Percentiles rank a stretch among this genome's conserved stretches.
phyloP scores from a whole-genome alignment of 1,139 yeast species.

The Taiozyma sp. region DNA sequence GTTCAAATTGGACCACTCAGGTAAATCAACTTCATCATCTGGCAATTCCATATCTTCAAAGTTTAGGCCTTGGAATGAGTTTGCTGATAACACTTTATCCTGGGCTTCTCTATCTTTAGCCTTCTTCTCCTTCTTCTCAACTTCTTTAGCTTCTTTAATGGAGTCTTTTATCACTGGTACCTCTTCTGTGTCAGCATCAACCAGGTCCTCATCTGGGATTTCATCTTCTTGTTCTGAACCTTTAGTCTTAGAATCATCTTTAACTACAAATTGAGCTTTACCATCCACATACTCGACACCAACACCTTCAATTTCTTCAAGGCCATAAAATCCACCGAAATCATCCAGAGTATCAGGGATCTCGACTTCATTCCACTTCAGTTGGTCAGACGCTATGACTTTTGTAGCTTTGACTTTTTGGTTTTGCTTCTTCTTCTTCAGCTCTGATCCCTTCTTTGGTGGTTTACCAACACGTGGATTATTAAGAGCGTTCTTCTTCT shows the following conservation, averaged over 20 bases:
- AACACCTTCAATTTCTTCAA: slow-evolving; percentile 93
- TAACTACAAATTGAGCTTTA: slow-evolving; percentile 53
- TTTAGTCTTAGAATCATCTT: slow-evolving; percentile 30
- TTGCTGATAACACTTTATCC: slow-evolving; percentile 1
- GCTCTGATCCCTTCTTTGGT: not conserved
- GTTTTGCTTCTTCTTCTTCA: slow-evolving; percentile 1
- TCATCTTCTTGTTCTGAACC: slow-evolving; percentile 10
- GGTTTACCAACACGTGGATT: not conserved
- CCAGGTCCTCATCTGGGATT: slow-evolving; percentile 4
- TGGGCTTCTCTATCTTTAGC: slow-evolving; percentile 12
- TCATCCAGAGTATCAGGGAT: slow-evolving; percentile 82
- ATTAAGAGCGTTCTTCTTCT: slow-evolving; percentile 3
- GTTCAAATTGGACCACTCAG: slow-evolving; percentile 49
- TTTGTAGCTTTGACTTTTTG: slow-evolving; percentile 18
- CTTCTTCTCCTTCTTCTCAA: slow-evolving; percentile 9
- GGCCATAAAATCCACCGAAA: slow-evolving; percentile 84
- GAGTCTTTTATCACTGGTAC: slow-evolving; percentile 14
- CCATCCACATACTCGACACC: slow-evolving; percentile 69
- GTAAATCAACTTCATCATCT: slow-evolving; percentile 34
- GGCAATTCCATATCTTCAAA: slow-evolving; percentile 25
- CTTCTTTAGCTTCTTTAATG: slow-evolving; percentile 17
- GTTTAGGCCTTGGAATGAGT: slow-evolving; percentile 8
- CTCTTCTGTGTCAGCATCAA: slow-evolving; percentile 10
- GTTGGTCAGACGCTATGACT: slow-evolving; percentile 43
- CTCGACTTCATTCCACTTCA: slow-evolving; percentile 77